Percentiles rank a stretch among this genome's conserved stretches.
phyloP scores from a whole-genome alignment of 2,329 filamentous ascomycete species.

The Aaosphaeria arxii region DNA sequence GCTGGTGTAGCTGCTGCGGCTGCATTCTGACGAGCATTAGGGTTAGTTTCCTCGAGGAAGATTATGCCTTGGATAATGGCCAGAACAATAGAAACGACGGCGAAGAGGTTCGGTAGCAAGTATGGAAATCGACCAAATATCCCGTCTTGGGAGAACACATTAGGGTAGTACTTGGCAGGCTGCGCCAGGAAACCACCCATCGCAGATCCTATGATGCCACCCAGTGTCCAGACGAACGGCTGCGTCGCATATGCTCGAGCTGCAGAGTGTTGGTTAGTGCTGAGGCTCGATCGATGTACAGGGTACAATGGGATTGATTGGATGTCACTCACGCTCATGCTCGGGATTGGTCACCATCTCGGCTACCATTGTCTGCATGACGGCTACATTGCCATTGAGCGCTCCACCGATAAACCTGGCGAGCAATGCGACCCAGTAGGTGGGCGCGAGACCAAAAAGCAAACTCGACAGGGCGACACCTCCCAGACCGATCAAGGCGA shows the following conservation, averaged over 20 bases:
- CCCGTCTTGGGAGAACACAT: constrained; percentile 62
- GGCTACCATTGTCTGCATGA: constrained; percentile 91
- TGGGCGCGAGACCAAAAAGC: constrained; percentile 76
- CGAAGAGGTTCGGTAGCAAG: constrained; percentile 83
- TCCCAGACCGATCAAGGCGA: constrained; percentile 53
- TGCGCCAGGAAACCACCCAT: constrained; percentile 86
- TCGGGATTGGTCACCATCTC: constrained; percentile 85
- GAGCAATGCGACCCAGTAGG: constrained; percentile 77
- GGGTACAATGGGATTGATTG: background rate
- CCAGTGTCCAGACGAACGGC: constrained; percentile 91
- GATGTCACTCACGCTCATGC: constrained; percentile 69
- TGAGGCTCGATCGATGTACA: background rate
- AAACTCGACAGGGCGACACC: constrained; percentile 83
- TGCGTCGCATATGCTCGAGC: constrained; percentile 85
- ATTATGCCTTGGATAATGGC: constrained; percentile 79
- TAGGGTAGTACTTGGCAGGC: constrained; percentile 72
- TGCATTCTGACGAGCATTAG: constrained; percentile 38
- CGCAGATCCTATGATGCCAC: constrained; percentile 80
- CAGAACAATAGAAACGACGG: constrained; percentile 69
- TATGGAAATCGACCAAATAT: constrained; percentile 81
- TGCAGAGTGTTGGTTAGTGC: constrained; percentile 27
- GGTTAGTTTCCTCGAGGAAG: constrained; percentile 83
- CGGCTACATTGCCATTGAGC: constrained; percentile 87
- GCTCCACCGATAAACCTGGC: constrained; percentile 77
- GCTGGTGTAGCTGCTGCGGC: background rate